Evolutionary conservation across 2,329 filamentous ascomycete species (phyloP).

Genomic region (Mycosphaerella sp.): DNA sequence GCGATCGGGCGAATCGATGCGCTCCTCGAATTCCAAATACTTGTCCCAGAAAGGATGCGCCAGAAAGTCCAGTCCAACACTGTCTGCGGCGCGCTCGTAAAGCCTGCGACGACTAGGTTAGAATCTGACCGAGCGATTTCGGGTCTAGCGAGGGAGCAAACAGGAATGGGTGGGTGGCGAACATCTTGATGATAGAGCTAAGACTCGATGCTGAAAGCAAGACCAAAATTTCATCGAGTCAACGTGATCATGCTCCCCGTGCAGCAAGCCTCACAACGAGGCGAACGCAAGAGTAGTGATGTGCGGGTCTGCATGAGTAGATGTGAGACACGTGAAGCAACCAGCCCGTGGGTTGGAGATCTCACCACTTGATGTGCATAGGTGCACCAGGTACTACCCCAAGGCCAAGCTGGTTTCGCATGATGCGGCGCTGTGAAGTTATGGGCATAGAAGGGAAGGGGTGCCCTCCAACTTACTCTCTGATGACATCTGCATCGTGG

Average conservation of each 20-base stretch:
- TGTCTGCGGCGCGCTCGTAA: constrained; percentile 81
- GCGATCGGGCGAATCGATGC: constrained; percentile 73
- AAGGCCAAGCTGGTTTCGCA: constrained; percentile 14
- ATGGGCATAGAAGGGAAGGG: constrained; percentile 50
- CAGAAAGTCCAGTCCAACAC: constrained; percentile 86
- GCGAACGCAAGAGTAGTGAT: constrained; percentile 16
- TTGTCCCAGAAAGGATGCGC: constrained; percentile 98
- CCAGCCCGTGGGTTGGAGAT: constrained; percentile 24
- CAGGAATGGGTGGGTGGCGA: constrained; percentile 32
- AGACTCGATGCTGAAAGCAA: constrained; percentile 13
- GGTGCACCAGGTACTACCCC: constrained; percentile 13
- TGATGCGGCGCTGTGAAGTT: constrained; percentile 16
- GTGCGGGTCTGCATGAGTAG: constrained; percentile 25
- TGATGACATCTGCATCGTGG: constrained; percentile 87
- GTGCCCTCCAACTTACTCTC: constrained; percentile 89
- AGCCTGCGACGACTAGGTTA: constrained; percentile 55
- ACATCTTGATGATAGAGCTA: constrained; percentile 24
- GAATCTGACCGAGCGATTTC: constrained; percentile 23
- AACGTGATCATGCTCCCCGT: constrained; percentile 15
- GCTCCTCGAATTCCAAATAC: constrained; percentile 94
- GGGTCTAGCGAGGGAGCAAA: constrained; percentile 25
- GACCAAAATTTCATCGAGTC: constrained; percentile 9
- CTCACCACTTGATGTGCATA: constrained; percentile 27
- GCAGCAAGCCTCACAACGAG: constrained; percentile 11
- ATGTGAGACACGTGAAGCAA: constrained; percentile 30